These are phyloP conservation scores for Ascomycota sp. DNA, from an alignment of 2,329 filamentous ascomycete genomes.

Conservation along the genomic window DNA sequence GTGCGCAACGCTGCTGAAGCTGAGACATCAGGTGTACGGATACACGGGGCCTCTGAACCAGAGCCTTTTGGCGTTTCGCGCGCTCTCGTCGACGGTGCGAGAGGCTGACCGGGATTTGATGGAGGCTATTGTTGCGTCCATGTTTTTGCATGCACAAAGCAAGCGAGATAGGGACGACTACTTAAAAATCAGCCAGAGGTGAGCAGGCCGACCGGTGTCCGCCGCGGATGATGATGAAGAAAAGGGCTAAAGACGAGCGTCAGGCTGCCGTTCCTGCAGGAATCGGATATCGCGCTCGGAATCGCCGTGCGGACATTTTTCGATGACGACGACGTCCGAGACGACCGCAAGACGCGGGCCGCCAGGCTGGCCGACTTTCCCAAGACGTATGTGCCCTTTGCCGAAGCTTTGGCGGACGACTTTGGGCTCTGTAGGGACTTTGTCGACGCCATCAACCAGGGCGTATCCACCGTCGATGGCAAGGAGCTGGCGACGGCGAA, in stretches of 20 bases:
- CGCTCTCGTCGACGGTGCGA: conserved; percentile 58
- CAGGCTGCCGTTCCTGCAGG: conserved; percentile 43
- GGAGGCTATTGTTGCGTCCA: conserved; percentile 57
- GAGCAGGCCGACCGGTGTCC: neutral
- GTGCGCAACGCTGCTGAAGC: conserved; percentile 58
- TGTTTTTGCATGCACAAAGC: conserved; percentile 63
- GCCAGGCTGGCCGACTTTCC: conserved; percentile 28
- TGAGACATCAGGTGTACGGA: conserved; percentile 65
- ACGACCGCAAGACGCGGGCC: conserved; percentile 25
- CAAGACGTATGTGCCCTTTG: conserved; percentile 31
- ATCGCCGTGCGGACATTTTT: conserved; percentile 64
- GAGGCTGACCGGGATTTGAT: conserved; percentile 60
- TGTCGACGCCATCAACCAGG: conserved; percentile 32
- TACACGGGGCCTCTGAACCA: conserved; percentile 89
- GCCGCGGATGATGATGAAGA: too few relatives aligned
- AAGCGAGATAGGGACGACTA: conserved; percentile 46
- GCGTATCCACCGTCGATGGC: conserved; percentile 29
- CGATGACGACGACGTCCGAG: conserved; percentile 41
- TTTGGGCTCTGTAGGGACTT: conserved; percentile 33
- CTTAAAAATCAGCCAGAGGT: conserved; percentile 45
- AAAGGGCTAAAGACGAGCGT: conserved; percentile 3
- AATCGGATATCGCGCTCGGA: conserved; percentile 53
- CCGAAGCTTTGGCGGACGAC: conserved; percentile 35
- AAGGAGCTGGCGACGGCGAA: conserved; percentile 24
- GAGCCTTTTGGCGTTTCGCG: conserved; percentile 68